phyloP scores from a whole-genome alignment of 768 basidiomycete genomes.

The Lentinula aciculospora region DNA sequence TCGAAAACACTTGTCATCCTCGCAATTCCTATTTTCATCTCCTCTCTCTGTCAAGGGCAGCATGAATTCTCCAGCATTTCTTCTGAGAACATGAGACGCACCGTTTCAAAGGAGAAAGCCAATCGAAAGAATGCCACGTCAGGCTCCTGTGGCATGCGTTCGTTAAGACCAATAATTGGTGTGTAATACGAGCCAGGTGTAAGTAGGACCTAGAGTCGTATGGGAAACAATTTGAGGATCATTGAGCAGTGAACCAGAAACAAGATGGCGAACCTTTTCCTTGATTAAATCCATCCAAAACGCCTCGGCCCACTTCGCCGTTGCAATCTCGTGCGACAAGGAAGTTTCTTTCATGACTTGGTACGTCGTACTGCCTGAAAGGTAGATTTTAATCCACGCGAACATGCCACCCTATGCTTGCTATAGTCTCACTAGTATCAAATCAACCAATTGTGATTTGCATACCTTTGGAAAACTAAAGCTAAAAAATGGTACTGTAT shows the following conservation, averaged over 20 bases:
- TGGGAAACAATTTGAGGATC: background rate
- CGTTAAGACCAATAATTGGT: background rate
- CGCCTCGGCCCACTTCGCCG: conserved; percentile 1
- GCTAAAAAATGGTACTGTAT: conserved; percentile 2
- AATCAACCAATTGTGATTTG: background rate
- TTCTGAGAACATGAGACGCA: conserved; percentile 3
- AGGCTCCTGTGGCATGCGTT: background rate
- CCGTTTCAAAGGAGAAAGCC: conserved; percentile 7
- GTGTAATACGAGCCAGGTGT: conserved; percentile 11
- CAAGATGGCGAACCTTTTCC: conserved; percentile 1
- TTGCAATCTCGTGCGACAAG: background rate
- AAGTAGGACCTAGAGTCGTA: conserved; percentile 4
- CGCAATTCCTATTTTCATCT: conserved; percentile 1
- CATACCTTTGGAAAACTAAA: conserved; percentile 6
- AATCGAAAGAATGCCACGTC: conserved; percentile 5
- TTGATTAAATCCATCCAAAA: conserved; percentile 10
- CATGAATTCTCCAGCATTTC: background rate
- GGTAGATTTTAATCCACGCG: conserved; percentile 43
- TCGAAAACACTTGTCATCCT: conserved; percentile 2
- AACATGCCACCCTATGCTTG: conserved; percentile 60
- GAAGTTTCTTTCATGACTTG: conserved; percentile 9
- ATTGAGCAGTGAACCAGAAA: background rate
- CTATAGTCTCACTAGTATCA: too few relatives aligned
- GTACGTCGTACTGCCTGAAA: conserved; percentile 37
- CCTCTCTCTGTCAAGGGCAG: background rate